Evolutionary conservation across 805 yeast species (phyloP).

Genomic region (Yarrowia deformans): DNA sequence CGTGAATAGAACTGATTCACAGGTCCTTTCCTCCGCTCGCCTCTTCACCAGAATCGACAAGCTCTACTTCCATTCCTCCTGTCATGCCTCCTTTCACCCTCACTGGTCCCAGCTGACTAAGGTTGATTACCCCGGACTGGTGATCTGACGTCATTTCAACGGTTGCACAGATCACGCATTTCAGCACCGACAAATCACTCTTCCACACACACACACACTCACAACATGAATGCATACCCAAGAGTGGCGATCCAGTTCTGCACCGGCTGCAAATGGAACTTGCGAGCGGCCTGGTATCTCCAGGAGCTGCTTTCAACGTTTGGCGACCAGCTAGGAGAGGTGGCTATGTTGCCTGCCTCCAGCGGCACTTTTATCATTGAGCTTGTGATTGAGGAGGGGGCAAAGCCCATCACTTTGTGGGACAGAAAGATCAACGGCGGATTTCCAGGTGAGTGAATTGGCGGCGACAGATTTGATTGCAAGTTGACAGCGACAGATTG

Average conservation of each 20-base stretch:
- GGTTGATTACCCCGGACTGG: background rate
- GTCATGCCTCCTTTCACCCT: no score
- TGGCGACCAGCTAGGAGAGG: slow-evolving; percentile 62
- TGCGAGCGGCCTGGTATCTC: slow-evolving; percentile 85
- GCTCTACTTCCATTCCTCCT: no score
- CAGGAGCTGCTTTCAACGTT: slow-evolving; percentile 89
- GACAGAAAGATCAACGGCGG: slow-evolving; percentile 71
- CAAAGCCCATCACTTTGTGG: slow-evolving; percentile 58
- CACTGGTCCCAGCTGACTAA: background rate
- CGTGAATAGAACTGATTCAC: no score
- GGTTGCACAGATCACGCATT: background rate
- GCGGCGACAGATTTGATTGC: no score
- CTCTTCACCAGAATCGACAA: no score
- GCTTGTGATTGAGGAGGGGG: slow-evolving; percentile 53
- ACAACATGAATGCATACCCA: slow-evolving; percentile 55
- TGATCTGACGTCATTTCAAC: slow-evolving; percentile 20
- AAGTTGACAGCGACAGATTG: no score
- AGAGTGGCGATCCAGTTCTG: slow-evolving; percentile 75
- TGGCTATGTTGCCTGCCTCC: slow-evolving; percentile 57
- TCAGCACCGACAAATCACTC: background rate
- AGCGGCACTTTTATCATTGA: slow-evolving; percentile 68
- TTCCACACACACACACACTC: background rate
- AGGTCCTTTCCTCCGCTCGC: no score
- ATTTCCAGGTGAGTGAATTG: slow-evolving; percentile 55
- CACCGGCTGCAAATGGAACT: slow-evolving; percentile 85